phyloP scores from a whole-genome alignment of 116 monocot genomes.

The Cymodocea nodosa region DNA sequence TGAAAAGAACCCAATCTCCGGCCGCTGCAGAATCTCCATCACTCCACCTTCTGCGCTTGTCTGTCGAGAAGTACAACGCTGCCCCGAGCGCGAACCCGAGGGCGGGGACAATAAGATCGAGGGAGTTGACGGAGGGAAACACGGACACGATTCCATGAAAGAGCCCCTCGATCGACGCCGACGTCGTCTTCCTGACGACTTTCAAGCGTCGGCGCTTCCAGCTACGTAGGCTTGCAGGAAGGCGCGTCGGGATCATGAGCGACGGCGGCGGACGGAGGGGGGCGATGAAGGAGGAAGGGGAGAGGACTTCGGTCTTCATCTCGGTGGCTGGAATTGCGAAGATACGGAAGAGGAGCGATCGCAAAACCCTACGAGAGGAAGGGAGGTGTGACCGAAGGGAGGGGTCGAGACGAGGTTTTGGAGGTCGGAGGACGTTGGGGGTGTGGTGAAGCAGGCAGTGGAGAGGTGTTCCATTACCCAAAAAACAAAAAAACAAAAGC shows the following conservation, averaged over 20 bases:
- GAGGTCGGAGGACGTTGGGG: not conserved
- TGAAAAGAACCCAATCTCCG: conserved; percentile 61
- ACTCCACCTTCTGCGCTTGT: not conserved
- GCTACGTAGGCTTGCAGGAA: conserved; percentile 4
- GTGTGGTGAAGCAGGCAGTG: no score
- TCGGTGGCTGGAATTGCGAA: not conserved
- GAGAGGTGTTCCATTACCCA: no score
- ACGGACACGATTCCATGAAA: conserved; percentile 17
- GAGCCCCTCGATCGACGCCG: conserved; percentile 16
- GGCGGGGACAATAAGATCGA: conserved; percentile 36
- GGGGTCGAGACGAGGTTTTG: not conserved
- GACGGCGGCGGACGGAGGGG: not conserved
- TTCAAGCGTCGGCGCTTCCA: conserved; percentile 21
- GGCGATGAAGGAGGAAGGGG: not conserved
- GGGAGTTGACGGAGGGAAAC: conserved; percentile 21
- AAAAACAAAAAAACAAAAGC: no score
- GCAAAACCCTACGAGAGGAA: not conserved
- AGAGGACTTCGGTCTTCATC: not conserved
- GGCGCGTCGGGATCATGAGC: not conserved
- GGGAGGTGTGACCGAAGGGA: not conserved
- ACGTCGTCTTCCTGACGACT: conserved; percentile 1
- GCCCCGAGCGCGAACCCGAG: conserved; percentile 29
- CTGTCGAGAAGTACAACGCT: conserved; percentile 13
- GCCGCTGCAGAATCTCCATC: not conserved
- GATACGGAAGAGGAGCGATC: not conserved